Base-by-base conservation (phyloP, 108 stramenopile genomes). In the Skeletonema tropicum region DNA sequence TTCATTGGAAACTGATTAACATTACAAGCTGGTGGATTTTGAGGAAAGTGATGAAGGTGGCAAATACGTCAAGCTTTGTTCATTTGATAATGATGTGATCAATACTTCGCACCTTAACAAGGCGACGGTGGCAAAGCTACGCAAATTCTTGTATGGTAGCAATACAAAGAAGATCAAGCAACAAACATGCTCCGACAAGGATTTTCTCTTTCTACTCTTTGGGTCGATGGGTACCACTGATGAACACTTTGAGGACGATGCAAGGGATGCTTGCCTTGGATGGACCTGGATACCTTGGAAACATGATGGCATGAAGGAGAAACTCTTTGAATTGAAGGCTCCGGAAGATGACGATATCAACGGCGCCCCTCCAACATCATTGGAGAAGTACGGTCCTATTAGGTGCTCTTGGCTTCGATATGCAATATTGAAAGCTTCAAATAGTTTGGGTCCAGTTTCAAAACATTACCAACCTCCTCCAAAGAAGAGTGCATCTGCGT, bases 211-310 rank as follows among this genome's bases (percentile, higher is more conserved):
- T 12, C 45, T 73, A 1, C 48, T 73, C 8, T 73, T 73, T 67
- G 72, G 64, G 7, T 73, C 72, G 11, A 73, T 73, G 72, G 72
- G 72, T 3, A 49, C 42, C 31, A 73, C 72, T 19, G 72, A 73
- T 9, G 17, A 48, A 17, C 7, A 48, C 17, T 21, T 70, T 0
- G 32, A 13, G 11, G 65, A 67, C 6, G 64, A 66, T 3, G 15
- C n/a, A 14, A 38, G 10, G 11, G 42, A 13, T 49, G 64, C 25
- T 55, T 55, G 52, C 10, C 52, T 55, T 55, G 72, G 72, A 17
- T 29, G 31, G 23, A 25, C 41, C 0, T 32, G 72, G 48, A 25
- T n/a, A 2, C 39, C 23, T 0, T 71, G 59, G 69, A 32, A 64
- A 13, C 31, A 71, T 25, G 64, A 71, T 23, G 64, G 6, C 6